Percentiles rank a stretch among this genome's conserved stretches.
phyloP scores from a whole-genome alignment of 768 basidiomycete genomes.

The Tylopilus felleus region DNA sequence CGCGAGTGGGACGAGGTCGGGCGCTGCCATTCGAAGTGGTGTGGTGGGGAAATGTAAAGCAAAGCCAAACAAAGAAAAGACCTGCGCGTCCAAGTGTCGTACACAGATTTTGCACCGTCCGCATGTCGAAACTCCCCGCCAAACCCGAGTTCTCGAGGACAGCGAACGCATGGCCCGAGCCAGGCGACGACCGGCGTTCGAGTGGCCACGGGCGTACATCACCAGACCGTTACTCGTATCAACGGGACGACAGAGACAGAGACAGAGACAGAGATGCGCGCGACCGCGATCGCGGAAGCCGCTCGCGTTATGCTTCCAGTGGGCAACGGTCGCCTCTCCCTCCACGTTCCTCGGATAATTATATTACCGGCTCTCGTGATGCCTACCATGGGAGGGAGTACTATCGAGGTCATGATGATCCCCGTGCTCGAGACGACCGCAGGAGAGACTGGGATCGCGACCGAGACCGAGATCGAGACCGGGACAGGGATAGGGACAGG shows the following conservation, averaged over 20 bases:
- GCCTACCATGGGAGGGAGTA: slow-evolving; percentile 18
- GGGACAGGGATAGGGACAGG: slow-evolving; percentile 19
- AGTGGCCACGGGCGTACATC: slow-evolving; percentile 17
- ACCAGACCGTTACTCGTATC: slow-evolving; percentile 25
- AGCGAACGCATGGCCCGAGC: slow-evolving; percentile 16
- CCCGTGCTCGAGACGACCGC: slow-evolving; percentile 21
- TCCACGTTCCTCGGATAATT: slow-evolving; percentile 16
- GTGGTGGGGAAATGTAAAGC: slow-evolving; percentile 8
- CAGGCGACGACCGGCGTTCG: slow-evolving; percentile 22
- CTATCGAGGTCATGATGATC: slow-evolving; percentile 20
- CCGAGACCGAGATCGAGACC: slow-evolving; percentile 21
- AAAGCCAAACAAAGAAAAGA: slow-evolving; percentile 19
- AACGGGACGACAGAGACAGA: slow-evolving; percentile 26
- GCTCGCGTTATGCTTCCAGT: slow-evolving; percentile 13
- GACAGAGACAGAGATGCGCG: slow-evolving; percentile 21
- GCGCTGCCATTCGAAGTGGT: slow-evolving; percentile 36
- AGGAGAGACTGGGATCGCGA: slow-evolving; percentile 26
- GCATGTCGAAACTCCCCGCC: slow-evolving; percentile 30
- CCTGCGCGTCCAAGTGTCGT: too few species aligned
- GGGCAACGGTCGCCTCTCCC: slow-evolving; percentile 15
- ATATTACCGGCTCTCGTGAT: slow-evolving; percentile 18
- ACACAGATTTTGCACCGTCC: too few species aligned
- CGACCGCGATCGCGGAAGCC: slow-evolving; percentile 22
- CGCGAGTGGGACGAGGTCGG: slow-evolving; percentile 75
- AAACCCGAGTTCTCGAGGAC: slow-evolving; percentile 31